Base-by-base conservation (phyloP, 148 eudicot genomes). In the Diospyros kaki region DNA sequence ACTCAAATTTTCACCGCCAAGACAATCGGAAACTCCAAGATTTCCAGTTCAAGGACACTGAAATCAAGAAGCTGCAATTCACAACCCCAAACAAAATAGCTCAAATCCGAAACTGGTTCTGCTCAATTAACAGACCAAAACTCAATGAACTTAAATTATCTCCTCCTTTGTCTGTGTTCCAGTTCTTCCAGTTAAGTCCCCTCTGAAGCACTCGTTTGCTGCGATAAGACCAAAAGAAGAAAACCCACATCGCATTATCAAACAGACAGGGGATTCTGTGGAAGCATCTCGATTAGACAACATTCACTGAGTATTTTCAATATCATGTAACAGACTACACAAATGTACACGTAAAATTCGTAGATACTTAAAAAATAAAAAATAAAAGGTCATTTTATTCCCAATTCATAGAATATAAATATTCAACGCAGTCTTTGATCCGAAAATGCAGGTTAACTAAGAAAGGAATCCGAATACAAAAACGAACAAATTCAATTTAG, bases 1-100 rank as follows among this genome's bases (percentile, higher is more conserved):
- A 66, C 52, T 68, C 76, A 84, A 76, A 52, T 72, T 72, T 48
- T 48, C 39, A 12, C 41, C 12, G 48, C 56, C 15, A 15, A 45
- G 28, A 76, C 65, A 44, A 18, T 3, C 4, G 6, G 40, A 73
- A 48, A 8, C 18, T 12, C 18, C 8, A 41, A 51, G 58, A 54
- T 41, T 9, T 60, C 3, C 39, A 69, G 17, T 60, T 69, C 42
- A 17, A 53, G 40, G 38, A 52, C 11, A 38, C 43, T 10, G 40
- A 14, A 2, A 60, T 60, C 2, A 56, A 18, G 42, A 18, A 18
- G 4, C 0, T 60, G 9, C n/a, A 58, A 53, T 58, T 58, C 61
- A 58, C 61, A 67, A 67, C 41, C 14, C 48, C 38, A 1, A 14
- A 45, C 10, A 65, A 13, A 28, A 28, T 65, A 15, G 39, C 38